phyloP scores from a whole-genome alignment of 129 eudicot species.

The carrot (Daucus carota) region DH1_v3.0 NC_030388.2:18868501-18869000 shows the following conservation, averaged over 20 bases:
- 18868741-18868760: neutral
- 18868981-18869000: no score
- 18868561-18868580: neutral
- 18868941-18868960: neutral
- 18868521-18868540: neutral
- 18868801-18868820: neutral
- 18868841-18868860: neutral
- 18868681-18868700: neutral
- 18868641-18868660: neutral
- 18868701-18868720: neutral
- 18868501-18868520: neutral
- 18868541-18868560: neutral
- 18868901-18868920: neutral
- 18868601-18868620: neutral
- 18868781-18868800: neutral
- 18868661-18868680: neutral
- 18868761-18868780: neutral
- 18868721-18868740: neutral
- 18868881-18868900: conserved; percentile 2
- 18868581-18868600: neutral
- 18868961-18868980: neutral
- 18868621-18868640: neutral
- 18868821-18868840: neutral
- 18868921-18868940: neutral
- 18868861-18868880: neutral